These are phyloP conservation scores for Tripterygium wilfordii DNA, from an alignment of 177 flowering plant species.

Conservation along the genomic window DNA sequence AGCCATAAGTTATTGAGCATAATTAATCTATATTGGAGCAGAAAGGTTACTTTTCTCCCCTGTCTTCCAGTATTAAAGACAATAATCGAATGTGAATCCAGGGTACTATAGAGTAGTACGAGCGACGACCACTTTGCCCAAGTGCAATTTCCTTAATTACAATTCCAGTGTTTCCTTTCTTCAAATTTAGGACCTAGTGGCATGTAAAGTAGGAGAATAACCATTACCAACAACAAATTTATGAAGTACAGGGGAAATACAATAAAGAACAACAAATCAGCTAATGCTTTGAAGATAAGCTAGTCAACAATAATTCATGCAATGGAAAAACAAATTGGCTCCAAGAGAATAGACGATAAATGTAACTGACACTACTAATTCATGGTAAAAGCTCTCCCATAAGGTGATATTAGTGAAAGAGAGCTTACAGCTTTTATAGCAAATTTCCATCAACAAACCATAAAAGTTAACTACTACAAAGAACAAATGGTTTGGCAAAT, in stretches of 20 bases:
- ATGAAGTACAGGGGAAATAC: neutral
- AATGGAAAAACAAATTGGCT: no score
- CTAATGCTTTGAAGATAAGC: no score
- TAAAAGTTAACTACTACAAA: neutral
- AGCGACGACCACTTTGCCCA: slow-evolving; percentile 19
- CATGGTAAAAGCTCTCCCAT: no score
- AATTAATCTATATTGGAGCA: neutral
- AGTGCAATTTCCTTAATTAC: slow-evolving; percentile 25
- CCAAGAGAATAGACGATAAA: no score
- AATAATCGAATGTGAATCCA: slow-evolving; percentile 53
- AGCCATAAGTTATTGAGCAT: neutral
- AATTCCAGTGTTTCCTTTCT: slow-evolving; percentile 34
- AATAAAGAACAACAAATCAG: no score
- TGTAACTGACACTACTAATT: no score
- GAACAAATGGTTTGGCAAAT: neutral
- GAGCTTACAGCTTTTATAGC: no score
- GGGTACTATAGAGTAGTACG: slow-evolving; percentile 17
- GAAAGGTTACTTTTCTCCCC: slow-evolving; percentile 41
- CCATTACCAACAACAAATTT: neutral
- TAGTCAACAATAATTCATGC: no score
- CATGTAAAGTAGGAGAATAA: neutral
- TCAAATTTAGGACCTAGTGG: slow-evolving; percentile 53
- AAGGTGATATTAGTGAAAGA: no score
- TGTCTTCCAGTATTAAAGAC: slow-evolving; percentile 38
- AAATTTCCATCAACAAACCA: neutral